Base-by-base conservation (phyloP, 164 flowering plant genomes). In the Vitis amurensis region DNA sequence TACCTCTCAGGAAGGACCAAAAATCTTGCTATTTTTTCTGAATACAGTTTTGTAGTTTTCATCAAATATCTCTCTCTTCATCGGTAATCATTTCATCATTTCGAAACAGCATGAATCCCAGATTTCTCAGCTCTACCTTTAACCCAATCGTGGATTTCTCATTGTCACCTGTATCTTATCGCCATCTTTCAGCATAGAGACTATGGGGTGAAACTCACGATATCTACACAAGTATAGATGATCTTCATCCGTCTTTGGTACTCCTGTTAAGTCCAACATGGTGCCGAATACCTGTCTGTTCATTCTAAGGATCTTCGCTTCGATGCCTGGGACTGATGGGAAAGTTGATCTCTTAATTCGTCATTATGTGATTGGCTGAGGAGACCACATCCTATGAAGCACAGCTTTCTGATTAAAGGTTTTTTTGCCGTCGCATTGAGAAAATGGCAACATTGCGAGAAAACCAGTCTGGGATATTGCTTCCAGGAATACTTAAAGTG, bases 71-170 rank as follows among this genome's bases (percentile, higher is more conserved):
- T 60, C 15, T 67, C 69, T 55, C 27, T 11, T 14, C 23, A 30
- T 53, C 69, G 53, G n/a, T 55, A 55, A 16, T 67, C 69, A 67
- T 67, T n/a, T n/a, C 69, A 55, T 67, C 69, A 55, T 67, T 67
- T 67, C 69, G n/a, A 67, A 67, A 55, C 60, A 53, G 61, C n/a
- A 55, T 55, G 47, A 29, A 67, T 31, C 50, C 69, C 69, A 15
- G 27, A n/a, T 60, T 67, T 55, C 50, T 67, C 69, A 67, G 55
- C 23, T 29, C 19, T 13, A 67, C n/a, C 69, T 29, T 55, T 15
- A 37, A 67, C 14, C 23, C n/a, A n/a, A 27, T 11, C 7, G 69
- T 30, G 50, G 61, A 3, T 55, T 37, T 55, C 69, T 9, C 50
- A 9, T 31, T 1, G 15, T 3, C 29, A 67, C 50, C 11, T 55